Conservation (phyloP, 2,329 filamentous ascomycete genomes). For the Acephala macrosclerotiorum region DNA sequence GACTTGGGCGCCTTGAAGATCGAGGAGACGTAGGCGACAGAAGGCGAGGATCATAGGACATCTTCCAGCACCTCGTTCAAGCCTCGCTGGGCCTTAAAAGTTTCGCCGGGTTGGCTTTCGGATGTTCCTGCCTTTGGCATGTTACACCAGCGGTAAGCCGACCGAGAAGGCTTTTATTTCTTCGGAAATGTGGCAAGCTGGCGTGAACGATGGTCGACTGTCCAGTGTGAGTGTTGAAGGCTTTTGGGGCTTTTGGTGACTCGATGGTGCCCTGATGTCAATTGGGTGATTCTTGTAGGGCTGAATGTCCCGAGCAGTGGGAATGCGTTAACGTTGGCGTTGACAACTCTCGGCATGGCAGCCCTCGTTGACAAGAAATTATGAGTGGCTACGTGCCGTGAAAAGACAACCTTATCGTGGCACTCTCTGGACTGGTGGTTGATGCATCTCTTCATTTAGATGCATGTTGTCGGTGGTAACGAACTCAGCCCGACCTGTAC, state of each 20-base stretch:
- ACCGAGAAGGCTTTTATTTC: not conserved
- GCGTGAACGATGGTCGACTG: not conserved
- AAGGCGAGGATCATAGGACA: conserved; percentile 14
- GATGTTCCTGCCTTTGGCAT: not conserved
- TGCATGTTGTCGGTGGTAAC: conserved; percentile 8
- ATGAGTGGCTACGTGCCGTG: not conserved
- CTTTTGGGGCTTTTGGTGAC: not conserved
- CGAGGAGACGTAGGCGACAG: not conserved
- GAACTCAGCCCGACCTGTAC: conserved; percentile 10
- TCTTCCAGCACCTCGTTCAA: not conserved
- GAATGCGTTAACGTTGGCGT: not conserved
- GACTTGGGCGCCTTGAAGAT: not conserved
- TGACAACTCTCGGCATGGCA: not conserved
- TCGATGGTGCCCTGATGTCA: not conserved
- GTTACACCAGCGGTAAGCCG: not conserved
- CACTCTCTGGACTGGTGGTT: not conserved
- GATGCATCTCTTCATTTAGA: not conserved
- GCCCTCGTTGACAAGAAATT: not conserved
- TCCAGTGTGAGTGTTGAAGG: not conserved
- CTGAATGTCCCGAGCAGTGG: not conserved
- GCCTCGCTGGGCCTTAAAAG: not conserved
- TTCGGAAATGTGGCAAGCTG: not conserved
- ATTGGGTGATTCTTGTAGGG: not conserved
- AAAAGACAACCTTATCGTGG: not conserved
- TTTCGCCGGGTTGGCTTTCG: not conserved